Evolutionary conservation across 495 filamentous ascomycete species (phyloP).

Genomic region (Penicillium coffeae): DNA sequence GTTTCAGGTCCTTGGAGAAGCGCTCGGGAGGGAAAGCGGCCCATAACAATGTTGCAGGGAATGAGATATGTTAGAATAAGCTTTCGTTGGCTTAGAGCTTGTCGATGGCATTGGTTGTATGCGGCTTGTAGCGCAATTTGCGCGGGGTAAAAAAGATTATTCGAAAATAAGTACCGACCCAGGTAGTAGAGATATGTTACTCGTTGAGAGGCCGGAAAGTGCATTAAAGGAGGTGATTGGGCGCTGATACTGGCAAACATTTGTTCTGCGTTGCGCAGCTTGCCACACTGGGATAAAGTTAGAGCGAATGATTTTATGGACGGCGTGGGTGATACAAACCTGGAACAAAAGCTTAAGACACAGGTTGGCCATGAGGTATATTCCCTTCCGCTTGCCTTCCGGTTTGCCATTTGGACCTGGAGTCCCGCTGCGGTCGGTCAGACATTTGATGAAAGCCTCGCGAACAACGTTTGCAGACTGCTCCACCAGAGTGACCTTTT

Average conservation of each 20-base stretch:
- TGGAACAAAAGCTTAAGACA: slow-evolving; percentile 86
- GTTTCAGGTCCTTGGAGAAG: slow-evolving; percentile 73
- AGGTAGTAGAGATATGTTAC: slow-evolving; percentile 95
- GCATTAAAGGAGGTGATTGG: slow-evolving; percentile 68
- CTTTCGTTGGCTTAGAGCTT: slow-evolving; percentile 65
- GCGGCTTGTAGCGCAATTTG: slow-evolving; percentile 70
- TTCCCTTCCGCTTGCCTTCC: slow-evolving; percentile 79
- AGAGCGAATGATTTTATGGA: not conserved
- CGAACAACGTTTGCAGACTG: slow-evolving; percentile 81
- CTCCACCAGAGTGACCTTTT: slow-evolving; percentile 74
- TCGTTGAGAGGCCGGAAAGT: slow-evolving; percentile 82
- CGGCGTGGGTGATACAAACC: slow-evolving; percentile 35
- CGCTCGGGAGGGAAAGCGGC: slow-evolving; percentile 68
- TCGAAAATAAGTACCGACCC: slow-evolving; percentile 80
- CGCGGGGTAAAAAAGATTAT: slow-evolving; percentile 73
- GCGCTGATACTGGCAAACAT: slow-evolving; percentile 87
- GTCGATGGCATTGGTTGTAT: slow-evolving; percentile 70
- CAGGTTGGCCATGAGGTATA: slow-evolving; percentile 87
- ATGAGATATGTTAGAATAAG: slow-evolving; percentile 83
- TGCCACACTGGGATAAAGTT: slow-evolving; percentile 41
- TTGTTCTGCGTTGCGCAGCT: slow-evolving; percentile 66
- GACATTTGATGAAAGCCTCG: slow-evolving; percentile 84
- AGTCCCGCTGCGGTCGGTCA: slow-evolving; percentile 72
- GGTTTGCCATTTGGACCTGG: slow-evolving; percentile 52
- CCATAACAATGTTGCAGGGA: slow-evolving; percentile 76